phyloP scores from a whole-genome alignment of 2,329 filamentous ascomycete species.

The Aspergillus sergii region DNA sequence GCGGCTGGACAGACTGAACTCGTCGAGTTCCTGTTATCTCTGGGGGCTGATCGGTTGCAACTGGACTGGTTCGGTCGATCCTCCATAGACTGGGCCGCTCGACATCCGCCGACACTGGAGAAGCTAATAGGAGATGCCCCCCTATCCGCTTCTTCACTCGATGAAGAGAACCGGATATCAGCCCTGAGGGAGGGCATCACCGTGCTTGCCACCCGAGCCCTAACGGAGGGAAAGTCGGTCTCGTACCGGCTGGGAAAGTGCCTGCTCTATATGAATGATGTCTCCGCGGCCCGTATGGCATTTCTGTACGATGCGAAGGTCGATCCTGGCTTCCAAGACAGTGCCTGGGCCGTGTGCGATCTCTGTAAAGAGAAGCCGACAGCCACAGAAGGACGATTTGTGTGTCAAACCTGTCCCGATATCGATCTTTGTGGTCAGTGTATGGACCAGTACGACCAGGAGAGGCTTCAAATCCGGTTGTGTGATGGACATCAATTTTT shows the following conservation, averaged over 20 bases:
- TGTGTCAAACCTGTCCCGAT: conserved; percentile 4
- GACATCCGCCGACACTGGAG: background rate
- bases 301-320: background rate
- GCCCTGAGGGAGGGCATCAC: background rate
- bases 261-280: background rate
- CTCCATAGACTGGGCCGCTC: conserved; percentile 1
- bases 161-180: background rate
- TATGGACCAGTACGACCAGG: background rate
- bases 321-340: background rate
- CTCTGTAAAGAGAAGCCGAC: background rate
- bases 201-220: background rate
- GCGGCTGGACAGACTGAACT: conserved; percentile 3
- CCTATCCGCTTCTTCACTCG: too few species aligned
- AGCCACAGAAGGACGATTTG: conserved; percentile 1
- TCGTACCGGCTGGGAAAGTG: background rate
- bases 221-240: background rate
- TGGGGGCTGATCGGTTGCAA: background rate
- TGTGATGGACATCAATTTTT: conserved; percentile 3
- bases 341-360: background rate
- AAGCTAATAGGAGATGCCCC: background rate
- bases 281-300: background rate
- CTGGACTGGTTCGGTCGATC: conserved; percentile 5
- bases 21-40: background rate
- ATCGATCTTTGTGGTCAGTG: conserved; percentile 1
- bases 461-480: background rate